Evolutionary conservation across 306 rosid species (phyloP).

Genomic region (Urtica urens): DNA sequence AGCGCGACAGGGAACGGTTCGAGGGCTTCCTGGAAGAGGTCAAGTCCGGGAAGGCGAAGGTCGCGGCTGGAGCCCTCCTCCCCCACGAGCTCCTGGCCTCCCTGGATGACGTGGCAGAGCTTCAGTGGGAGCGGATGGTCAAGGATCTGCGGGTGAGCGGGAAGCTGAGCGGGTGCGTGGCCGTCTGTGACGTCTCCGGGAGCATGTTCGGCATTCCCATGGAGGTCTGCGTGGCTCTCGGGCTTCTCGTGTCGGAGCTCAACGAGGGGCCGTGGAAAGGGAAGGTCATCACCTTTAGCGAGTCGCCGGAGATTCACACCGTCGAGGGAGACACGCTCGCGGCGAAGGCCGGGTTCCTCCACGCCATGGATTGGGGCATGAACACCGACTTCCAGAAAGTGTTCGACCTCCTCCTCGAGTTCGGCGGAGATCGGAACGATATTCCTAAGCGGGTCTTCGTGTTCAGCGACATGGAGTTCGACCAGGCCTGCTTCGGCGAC

Average conservation of each 20-base stretch:
- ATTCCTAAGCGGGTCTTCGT: constrained; percentile 53
- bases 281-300: constrained; percentile 44
- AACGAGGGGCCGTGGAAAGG: constrained; percentile 64
- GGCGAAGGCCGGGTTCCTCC: constrained; percentile 30
- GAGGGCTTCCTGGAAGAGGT: constrained; percentile 32
- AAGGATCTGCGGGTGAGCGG: constrained; percentile 37
- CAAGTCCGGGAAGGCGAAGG: constrained; percentile 24
- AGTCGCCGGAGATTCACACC: constrained; percentile 35
- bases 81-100: constrained; percentile 42
- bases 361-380: constrained; percentile 27
- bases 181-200: constrained; percentile 52
- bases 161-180: constrained; percentile 33
- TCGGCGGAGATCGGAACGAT: constrained; percentile 47
- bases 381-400: constrained; percentile 55
- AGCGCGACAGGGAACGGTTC: constrained; percentile 48
- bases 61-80: constrained; percentile 52
- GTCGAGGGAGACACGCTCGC: constrained; percentile 28
- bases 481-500: constrained; percentile 19
- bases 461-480: constrained; percentile 74
- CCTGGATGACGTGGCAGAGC: constrained; percentile 35
- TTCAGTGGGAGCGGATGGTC: constrained; percentile 68
- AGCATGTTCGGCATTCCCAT: constrained; percentile 41
- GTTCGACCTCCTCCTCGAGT: constrained; percentile 39
- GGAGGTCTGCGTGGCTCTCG: constrained; percentile 54
- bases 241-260: constrained; percentile 50